Base-by-base conservation (phyloP, 75 land plant genomes). In the Selaginella moellendorffii region DNA sequence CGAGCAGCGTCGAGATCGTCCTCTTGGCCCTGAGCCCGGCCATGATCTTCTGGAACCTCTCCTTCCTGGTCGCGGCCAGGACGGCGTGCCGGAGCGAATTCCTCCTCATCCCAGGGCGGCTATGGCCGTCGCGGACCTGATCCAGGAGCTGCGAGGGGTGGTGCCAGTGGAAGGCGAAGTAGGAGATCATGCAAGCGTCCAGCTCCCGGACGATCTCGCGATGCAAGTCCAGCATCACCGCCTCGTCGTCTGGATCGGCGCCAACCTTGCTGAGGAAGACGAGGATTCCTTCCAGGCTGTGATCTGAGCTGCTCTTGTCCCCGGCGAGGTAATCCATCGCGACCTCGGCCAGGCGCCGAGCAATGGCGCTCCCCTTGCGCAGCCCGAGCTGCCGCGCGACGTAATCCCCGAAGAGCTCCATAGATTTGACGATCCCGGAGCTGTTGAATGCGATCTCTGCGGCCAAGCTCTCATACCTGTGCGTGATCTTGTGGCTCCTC, bases 161-260 rank as follows among this genome's bases (percentile, higher is more conserved):
- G 19, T 25, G 54, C 95, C 95, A 88, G 42, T 85, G 86, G 69
- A 75, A 85, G 1, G 83, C 83, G 61, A 88, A 85, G 62, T 88
- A 88, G 14, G 78, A 64, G 17, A 88, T 71, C 12, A 79, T 78
- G 74, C 95, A 88, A 36, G 51, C 75, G 12, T 88, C 95, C 30
- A 88, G 58, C 66, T 88, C 95, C 52, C 80, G 71, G 1, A 81
- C 27, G 12, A 88, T 56, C 66, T 77, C 78, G 27, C 52, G 61
- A 66, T 64, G 69, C 23, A 88, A 42, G 24, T 72, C 21, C 20
- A 85, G 71, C 0, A 64, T 64, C 0, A 78, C 70, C 1, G 61
- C 36, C 12, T 80, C 71, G 18, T 24, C 52, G 2, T 71, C 26
- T 14, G 80, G 72, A 62, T 28, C 78, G 1, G 64, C 71, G 53